Evolutionary conservation across 1,284 basidiomycete species (phyloP).

Genomic region (Fomitopsis betulina): DNA sequence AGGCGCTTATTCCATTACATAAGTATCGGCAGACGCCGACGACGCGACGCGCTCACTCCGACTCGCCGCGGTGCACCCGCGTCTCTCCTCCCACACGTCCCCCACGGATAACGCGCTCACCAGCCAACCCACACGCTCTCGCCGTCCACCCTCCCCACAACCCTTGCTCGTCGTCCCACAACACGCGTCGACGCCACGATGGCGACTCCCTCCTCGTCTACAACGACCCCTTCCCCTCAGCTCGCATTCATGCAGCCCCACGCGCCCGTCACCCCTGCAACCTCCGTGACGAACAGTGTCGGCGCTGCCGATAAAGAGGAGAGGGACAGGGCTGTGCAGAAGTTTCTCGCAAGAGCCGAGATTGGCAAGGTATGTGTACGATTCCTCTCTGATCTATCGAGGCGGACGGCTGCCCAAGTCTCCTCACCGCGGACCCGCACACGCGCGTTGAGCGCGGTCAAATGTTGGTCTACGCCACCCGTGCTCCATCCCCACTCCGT

Average conservation of each 20-base stretch:
- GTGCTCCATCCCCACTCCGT: background rate
- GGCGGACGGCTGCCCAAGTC: conserved; percentile 14
- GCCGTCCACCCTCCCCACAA: background rate
- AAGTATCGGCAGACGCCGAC: conserved; percentile 9
- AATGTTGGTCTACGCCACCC: background rate
- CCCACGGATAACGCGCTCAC: conserved; percentile 7
- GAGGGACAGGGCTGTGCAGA: conserved; percentile 61
- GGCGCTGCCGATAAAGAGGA: conserved; percentile 48
- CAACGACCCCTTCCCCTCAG: conserved; percentile 73
- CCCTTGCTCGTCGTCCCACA: background rate
- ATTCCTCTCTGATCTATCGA: conserved; percentile 15
- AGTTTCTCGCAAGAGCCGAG: conserved; percentile 70
- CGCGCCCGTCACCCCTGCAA: conserved; percentile 31
- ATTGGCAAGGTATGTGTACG: conserved; percentile 63
- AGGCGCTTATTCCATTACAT: background rate
- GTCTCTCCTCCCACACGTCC: conserved; percentile 10
- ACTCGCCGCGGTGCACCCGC: conserved; percentile 9
- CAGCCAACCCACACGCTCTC: background rate
- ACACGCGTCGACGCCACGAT: conserved; percentile 30
- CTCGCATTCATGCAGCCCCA: conserved; percentile 50
- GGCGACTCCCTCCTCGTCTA: conserved; percentile 72
- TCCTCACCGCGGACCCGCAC: conserved; percentile 39
- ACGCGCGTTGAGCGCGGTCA: conserved; percentile 10
- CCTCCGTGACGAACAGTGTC: conserved; percentile 28
- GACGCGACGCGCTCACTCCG: conserved; percentile 10